Percentiles rank a stretch among this genome's conserved stretches.
phyloP scores from a whole-genome alignment of 306 rosid genomes.

The Vigna nakashimae region DNA sequence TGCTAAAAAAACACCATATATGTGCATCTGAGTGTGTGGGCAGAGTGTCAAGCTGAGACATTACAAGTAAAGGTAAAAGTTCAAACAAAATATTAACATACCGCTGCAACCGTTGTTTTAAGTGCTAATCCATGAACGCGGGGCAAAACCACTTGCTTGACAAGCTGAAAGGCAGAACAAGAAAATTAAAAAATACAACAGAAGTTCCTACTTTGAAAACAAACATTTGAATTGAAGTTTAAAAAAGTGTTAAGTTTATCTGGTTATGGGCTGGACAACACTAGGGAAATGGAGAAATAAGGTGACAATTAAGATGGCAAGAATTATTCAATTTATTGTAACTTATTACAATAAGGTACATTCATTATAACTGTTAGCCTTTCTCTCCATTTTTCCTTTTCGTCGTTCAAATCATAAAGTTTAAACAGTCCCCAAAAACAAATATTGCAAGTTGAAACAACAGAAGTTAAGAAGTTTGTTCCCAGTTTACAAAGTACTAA shows the following conservation, averaged over 20 bases:
- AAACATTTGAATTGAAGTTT: constrained; percentile 32
- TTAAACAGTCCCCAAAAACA: constrained; percentile 7
- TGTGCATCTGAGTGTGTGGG: neutral
- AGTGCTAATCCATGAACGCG: constrained; percentile 97
- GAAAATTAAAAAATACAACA: constrained; percentile 40
- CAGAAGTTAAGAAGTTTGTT: neutral
- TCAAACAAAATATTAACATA: constrained; percentile 53
- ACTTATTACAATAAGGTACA: too few relatives aligned
- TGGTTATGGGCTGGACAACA: constrained; percentile 12
- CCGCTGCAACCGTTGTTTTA: constrained; percentile 97
- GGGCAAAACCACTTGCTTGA: constrained; percentile 88
- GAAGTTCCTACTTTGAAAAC: constrained; percentile 20
- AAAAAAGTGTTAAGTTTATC: neutral
- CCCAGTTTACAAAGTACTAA: constrained; percentile 11
- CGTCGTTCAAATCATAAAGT: neutral
- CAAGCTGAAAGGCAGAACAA: constrained; percentile 63
- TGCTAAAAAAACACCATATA: constrained; percentile 30
- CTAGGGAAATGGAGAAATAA: neutral
- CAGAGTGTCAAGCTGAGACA: constrained; percentile 2
- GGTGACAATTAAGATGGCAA: neutral
- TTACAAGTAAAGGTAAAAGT: constrained; percentile 20
- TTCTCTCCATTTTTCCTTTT: constrained; percentile 5
- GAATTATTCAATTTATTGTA: neutral
- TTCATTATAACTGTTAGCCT: neutral
- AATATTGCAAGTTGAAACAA: constrained; percentile 12